These are phyloP conservation scores for Botrytis cinerea DNA, from an alignment of 2,329 filamentous ascomycete species.

Conservation along the genomic window DNA sequence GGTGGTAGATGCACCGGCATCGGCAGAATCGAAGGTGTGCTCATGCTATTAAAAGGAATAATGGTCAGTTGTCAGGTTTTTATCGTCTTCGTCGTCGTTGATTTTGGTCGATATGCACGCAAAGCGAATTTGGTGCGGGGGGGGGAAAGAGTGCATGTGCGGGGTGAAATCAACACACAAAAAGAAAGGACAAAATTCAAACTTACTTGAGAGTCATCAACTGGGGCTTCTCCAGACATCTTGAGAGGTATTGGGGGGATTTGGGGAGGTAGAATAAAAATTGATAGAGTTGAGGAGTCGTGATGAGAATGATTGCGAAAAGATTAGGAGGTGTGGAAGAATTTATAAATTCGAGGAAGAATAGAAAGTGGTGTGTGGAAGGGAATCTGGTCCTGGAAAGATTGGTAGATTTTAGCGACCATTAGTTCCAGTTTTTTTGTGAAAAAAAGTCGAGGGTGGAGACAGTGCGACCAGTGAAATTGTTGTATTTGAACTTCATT, in stretches of 20 bases:
- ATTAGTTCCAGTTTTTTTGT: constrained; percentile 20
- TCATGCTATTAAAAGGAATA: constrained; percentile 38
- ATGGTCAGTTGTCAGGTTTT: constrained; percentile 25
- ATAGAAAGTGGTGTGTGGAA: constrained; percentile 32
- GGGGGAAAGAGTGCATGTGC: constrained; percentile 27
- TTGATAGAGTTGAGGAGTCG: constrained; percentile 27
- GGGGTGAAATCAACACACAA: constrained; percentile 24
- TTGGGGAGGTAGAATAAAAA: constrained; percentile 35
- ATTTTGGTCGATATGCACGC: constrained; percentile 33
- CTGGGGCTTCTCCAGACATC: constrained; percentile 55
- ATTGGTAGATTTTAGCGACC: constrained; percentile 18
- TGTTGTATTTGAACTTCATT: constrained; percentile 9
- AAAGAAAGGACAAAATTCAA: constrained; percentile 27
- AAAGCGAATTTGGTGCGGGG: constrained; percentile 36
- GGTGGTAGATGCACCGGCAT: constrained; percentile 93
- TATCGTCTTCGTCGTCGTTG: not conserved
- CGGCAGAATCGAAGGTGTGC: constrained; percentile 84
- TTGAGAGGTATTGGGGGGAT: constrained; percentile 37
- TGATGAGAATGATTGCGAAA: constrained; percentile 24
- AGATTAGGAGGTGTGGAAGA: constrained; percentile 20
- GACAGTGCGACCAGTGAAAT: constrained; percentile 18
- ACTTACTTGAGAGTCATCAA: constrained; percentile 60
- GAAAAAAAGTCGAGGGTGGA: constrained; percentile 20
- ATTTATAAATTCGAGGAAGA: constrained; percentile 27
- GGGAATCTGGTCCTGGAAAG: constrained; percentile 18